Conservation (phyloP, 768 basidiomycete species). For the Neoboletus subvelutipes region DNA sequence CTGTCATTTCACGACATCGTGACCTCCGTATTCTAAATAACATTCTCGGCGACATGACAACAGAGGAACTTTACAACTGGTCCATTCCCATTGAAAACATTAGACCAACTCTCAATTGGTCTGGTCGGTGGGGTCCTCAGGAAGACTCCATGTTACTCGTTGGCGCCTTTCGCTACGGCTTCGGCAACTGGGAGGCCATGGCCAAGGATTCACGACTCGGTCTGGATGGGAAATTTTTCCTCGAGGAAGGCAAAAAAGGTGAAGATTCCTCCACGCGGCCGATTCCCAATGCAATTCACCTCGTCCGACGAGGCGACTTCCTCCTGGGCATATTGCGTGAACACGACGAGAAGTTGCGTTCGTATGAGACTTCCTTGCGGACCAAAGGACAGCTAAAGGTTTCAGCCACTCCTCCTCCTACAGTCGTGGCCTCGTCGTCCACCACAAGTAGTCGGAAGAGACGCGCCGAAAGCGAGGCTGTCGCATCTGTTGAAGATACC, state of each 20-base stretch:
- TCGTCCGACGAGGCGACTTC: slow-evolving; percentile 96
- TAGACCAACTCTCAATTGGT: slow-evolving; percentile 94
- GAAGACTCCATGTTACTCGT: slow-evolving; percentile 95
- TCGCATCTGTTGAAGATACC: slow-evolving; percentile 74
- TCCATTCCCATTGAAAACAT: slow-evolving; percentile 88
- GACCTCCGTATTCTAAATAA: slow-evolving; percentile 88
- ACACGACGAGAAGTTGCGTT: slow-evolving; percentile 87
- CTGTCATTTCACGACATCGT: slow-evolving; percentile 83
- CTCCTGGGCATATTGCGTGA: slow-evolving; percentile 80
- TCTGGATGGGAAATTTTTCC: slow-evolving; percentile 92
- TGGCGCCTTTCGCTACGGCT: slow-evolving; percentile 90
- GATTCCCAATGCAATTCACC: slow-evolving; percentile 96
- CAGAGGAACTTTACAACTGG: slow-evolving; percentile 79
- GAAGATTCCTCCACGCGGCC: slow-evolving; percentile 82
- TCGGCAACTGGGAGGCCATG: slow-evolving; percentile 97
- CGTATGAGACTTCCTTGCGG: slow-evolving; percentile 79
- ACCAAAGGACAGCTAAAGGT: slow-evolving; percentile 67
- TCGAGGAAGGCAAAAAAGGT: slow-evolving; percentile 96
- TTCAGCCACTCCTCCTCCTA: slow-evolving; percentile 75
- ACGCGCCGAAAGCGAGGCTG: slow-evolving; percentile 83
- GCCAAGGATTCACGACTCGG: slow-evolving; percentile 82
- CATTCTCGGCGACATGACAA: slow-evolving; percentile 61
- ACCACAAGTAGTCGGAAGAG: slow-evolving; percentile 60
- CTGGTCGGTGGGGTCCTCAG: slow-evolving; percentile 87
- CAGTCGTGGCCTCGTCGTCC: slow-evolving; percentile 66